Conservation (phyloP, 495 filamentous ascomycete genomes). For the Xylaria sp. region DNA sequence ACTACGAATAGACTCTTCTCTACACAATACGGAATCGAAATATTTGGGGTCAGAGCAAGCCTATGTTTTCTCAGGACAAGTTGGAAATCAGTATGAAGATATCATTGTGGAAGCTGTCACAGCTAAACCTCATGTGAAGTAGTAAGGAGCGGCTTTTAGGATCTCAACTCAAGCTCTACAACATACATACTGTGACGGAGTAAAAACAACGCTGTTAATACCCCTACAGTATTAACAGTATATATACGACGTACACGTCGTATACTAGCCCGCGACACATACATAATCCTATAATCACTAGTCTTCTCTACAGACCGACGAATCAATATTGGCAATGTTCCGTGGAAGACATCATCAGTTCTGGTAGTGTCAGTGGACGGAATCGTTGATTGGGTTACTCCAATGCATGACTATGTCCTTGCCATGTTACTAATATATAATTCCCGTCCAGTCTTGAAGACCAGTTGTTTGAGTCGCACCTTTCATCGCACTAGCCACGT, state of each 20-base stretch:
- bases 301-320: neutral
- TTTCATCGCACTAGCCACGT: constrained; percentile 34
- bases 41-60: neutral
- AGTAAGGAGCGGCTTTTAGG: too few relatives aligned
- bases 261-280: too few relatives aligned
- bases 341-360: too few relatives aligned
- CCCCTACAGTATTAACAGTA: too few relatives aligned
- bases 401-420: neutral
- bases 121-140: too few relatives aligned
- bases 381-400: neutral
- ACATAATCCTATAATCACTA: neutral
- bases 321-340: too few relatives aligned
- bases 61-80: neutral
- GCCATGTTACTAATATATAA: neutral
- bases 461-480: constrained; percentile 28
- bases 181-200: too few relatives aligned
- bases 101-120: neutral
- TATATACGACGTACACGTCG: too few relatives aligned
- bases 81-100: neutral
- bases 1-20: neutral
- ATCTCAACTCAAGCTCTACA: too few relatives aligned
- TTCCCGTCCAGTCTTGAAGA: constrained; percentile 31
- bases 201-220: too few relatives aligned
- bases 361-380: neutral
- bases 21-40: neutral